phyloP scores from a whole-genome alignment of 352 stramenopile genomes.

The Globisporangium radiosum region DNA sequence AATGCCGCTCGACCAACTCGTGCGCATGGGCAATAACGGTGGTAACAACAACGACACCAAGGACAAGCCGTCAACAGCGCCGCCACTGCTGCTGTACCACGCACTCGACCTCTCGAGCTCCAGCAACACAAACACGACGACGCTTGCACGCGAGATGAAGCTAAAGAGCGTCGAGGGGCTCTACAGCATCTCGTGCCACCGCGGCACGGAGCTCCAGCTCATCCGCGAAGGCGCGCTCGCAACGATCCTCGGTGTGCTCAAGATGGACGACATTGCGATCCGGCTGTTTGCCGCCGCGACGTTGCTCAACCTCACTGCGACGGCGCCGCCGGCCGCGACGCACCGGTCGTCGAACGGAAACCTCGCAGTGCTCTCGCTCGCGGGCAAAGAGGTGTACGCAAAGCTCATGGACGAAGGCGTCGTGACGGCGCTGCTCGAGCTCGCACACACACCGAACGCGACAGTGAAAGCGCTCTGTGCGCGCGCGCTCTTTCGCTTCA shows the following conservation, averaged over 20 bases:
- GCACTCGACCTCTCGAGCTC: slow-evolving; percentile 14
- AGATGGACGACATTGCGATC: slow-evolving; percentile 60
- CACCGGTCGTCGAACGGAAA: slow-evolving; percentile 3
- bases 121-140: slow-evolving; percentile 15
- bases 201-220: slow-evolving; percentile 68
- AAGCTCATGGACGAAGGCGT: slow-evolving; percentile 76
- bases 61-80: not conserved
- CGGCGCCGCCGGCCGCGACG: slow-evolving; percentile 3
- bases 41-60: slow-evolving; percentile 1
- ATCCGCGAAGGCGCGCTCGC: slow-evolving; percentile 56
- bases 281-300: slow-evolving; percentile 63
- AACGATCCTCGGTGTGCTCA: slow-evolving; percentile 55
- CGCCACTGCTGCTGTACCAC: slow-evolving; percentile 18
- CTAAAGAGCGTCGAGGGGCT: slow-evolving; percentile 69
- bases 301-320: slow-evolving; percentile 61
- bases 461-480: slow-evolving; percentile 69
- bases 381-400: slow-evolving; percentile 44
- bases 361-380: slow-evolving; percentile 15
- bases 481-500: slow-evolving; percentile 62
- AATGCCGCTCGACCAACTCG: slow-evolving; percentile 39
- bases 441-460: slow-evolving; percentile 53
- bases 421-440: slow-evolving; percentile 47
- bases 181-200: slow-evolving; percentile 74
- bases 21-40: slow-evolving; percentile 26
- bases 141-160: slow-evolving; percentile 64